phyloP scores from a whole-genome alignment of 106 monocot genomes.

The Agapanthus africanus region DNA sequence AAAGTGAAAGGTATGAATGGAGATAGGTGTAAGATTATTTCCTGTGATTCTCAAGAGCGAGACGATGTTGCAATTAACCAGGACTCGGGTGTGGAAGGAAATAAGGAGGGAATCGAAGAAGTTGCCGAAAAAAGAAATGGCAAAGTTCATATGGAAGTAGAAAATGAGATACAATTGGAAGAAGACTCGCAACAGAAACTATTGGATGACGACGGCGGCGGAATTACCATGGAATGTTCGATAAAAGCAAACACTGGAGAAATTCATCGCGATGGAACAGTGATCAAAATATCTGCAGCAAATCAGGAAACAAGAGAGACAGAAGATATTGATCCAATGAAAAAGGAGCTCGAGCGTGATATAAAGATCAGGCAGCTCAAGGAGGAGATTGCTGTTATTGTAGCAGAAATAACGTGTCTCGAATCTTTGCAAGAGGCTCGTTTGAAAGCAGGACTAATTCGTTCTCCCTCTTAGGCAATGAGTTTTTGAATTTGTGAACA shows the following conservation, averaged over 20 bases:
- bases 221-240: not conserved
- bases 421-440: no score
- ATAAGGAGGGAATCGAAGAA: not conserved
- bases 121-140: not conserved
- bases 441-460: no score
- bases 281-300: not conserved
- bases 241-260: not conserved
- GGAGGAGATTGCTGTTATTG: no score
- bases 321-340: not conserved
- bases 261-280: not conserved
- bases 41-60: not conserved
- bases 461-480: no score
- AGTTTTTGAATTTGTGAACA: no score
- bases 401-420: no score
- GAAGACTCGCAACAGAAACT: not conserved
- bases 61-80: not conserved
- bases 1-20: not conserved
- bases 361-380: no score
- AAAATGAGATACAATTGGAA: not conserved
- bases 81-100: not conserved
- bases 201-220: not conserved
- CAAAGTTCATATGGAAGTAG: not conserved
- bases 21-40: not conserved
- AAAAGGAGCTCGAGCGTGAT: not conserved
- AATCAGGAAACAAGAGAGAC: not conserved